phyloP scores from a whole-genome alignment of 2,329 filamentous ascomycete species.

The Nemania sp. region DNA sequence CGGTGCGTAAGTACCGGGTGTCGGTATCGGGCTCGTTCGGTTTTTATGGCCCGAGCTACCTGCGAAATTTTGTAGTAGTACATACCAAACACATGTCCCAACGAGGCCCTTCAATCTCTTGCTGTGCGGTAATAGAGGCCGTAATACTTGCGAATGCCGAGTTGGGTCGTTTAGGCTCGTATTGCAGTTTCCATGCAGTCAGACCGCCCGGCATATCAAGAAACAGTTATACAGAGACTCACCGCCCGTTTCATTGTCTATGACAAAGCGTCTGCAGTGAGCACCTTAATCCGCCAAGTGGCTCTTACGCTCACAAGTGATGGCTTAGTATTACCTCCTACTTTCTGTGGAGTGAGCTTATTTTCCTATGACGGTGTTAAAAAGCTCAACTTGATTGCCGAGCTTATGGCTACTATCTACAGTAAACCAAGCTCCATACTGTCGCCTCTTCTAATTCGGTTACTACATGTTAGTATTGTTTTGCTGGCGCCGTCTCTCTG shows the following conservation, averaged over 20 bases:
- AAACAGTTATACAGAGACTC: slow-evolving; percentile 6
- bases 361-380: neutral
- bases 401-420: neutral
- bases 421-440: slow-evolving; percentile 1
- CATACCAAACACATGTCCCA: too few relatives aligned
- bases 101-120: too few relatives aligned
- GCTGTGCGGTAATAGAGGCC: neutral
- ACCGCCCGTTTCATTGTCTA: slow-evolving; percentile 17
- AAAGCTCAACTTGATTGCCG: neutral
- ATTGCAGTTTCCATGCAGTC: slow-evolving; percentile 13
- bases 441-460: neutral
- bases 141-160: slow-evolving; percentile 11
- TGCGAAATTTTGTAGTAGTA: too few relatives aligned
- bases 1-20: neutral
- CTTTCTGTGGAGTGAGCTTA: slow-evolving; percentile 1
- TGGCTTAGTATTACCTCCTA: neutral
- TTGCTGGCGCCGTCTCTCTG: neutral
- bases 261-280: slow-evolving; percentile 18
- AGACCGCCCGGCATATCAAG: slow-evolving; percentile 5
- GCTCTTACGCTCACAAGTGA: neutral
- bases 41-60: neutral
- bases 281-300: slow-evolving; percentile 20
- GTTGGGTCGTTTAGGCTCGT: neutral
- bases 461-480: neutral
- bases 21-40: neutral